A percentile compares a stretch with the other conserved stretches of the same genome.
Evolutionary conservation across 139 green algal genomes (phyloP).

Genomic region (Nannochloris sp.): DNA sequence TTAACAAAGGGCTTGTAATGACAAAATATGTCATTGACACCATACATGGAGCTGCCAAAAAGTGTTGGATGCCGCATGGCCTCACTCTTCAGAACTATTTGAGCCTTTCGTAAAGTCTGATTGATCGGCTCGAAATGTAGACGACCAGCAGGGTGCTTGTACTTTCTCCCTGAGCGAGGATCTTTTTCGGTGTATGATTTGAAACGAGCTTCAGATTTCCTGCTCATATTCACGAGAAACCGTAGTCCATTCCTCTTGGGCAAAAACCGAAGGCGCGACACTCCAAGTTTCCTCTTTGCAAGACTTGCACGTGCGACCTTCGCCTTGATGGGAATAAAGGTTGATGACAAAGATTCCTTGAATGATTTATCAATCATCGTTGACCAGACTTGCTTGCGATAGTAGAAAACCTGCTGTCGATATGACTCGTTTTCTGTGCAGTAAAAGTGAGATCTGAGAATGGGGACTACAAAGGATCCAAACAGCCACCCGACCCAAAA

Average conservation of each 20-base stretch:
- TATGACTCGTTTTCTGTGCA: slow-evolving; percentile 77
- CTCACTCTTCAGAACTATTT: slow-evolving; percentile 62
- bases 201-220: slow-evolving; percentile 30
- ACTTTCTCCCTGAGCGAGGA: background rate
- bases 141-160: background rate
- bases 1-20: slow-evolving; percentile 45
- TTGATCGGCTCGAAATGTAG: slow-evolving; percentile 72
- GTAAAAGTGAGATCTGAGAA: slow-evolving; percentile 83
- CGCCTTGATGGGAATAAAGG: slow-evolving; percentile 22
- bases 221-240: slow-evolving; percentile 68
- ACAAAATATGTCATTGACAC: slow-evolving; percentile 60
- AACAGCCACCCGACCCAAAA: slow-evolving; percentile 75
- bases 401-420: slow-evolving; percentile 71
- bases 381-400: slow-evolving; percentile 77
- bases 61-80: slow-evolving; percentile 18
- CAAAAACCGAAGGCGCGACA: slow-evolving; percentile 62
- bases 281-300: slow-evolving; percentile 47
- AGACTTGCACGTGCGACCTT: slow-evolving; percentile 30
- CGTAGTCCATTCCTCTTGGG: slow-evolving; percentile 66
- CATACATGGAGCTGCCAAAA: slow-evolving; percentile 63
- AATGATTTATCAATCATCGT: slow-evolving; percentile 28
- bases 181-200: background rate
- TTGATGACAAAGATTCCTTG: slow-evolving; percentile 21
- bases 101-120: slow-evolving; percentile 41
- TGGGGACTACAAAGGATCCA: slow-evolving; percentile 54